A percentile compares a stretch with the other conserved stretches of the same genome.
Conservation (phyloP, 2,329 filamentous ascomycete genomes). For the Teratosphaeria destructans region DNA sequence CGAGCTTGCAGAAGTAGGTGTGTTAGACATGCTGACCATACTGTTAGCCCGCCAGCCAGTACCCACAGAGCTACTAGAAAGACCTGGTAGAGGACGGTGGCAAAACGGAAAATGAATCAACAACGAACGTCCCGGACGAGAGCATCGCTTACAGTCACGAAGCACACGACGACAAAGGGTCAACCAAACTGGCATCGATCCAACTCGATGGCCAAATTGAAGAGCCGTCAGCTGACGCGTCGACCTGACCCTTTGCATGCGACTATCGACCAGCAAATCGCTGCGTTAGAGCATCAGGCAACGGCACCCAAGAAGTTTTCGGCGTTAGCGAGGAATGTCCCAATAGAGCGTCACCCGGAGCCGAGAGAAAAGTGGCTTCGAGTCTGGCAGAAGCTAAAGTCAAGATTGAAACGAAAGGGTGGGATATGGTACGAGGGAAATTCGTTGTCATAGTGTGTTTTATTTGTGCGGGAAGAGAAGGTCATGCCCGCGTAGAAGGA, state of each 20-base stretch:
- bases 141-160: not conserved
- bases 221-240: not conserved
- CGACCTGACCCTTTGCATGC: not conserved
- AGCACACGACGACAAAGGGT: not conserved
- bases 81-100: not conserved
- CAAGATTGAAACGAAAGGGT: not conserved
- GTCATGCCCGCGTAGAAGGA: not conserved
- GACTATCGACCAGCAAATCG: not conserved
- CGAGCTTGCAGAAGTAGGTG: not conserved
- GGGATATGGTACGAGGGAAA: not conserved
- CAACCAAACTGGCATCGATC: not conserved
- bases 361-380: not conserved
- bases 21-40: conserved; percentile 13
- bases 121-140: not conserved
- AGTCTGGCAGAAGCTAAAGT: not conserved
- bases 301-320: not conserved
- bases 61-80: conserved; percentile 42
- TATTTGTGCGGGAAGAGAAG: not conserved
- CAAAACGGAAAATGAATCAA: not conserved
- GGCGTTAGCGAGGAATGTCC: not conserved
- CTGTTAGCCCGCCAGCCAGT: conserved; percentile 38
- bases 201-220: not conserved
- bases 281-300: not conserved
- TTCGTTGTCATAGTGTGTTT: not conserved
- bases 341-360: not conserved